Evolutionary conservation across 108 stramenopile genomes (phyloP), one percentile per base, ranked within the genome.

Genomic region (Cyclotella baltica): DNA sequence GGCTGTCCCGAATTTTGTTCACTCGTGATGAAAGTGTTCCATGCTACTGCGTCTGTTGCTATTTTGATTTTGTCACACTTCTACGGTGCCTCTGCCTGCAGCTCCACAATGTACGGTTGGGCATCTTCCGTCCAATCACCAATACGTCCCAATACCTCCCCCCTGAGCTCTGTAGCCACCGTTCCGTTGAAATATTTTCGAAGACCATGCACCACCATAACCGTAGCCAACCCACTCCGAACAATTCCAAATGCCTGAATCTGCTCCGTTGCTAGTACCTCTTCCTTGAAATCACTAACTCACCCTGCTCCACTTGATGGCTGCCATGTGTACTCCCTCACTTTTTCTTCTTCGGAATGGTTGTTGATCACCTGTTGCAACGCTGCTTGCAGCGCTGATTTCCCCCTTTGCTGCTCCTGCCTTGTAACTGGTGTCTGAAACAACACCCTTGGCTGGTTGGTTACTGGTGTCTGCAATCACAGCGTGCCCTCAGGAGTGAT

Each of bases 161-260:
- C 19, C 30, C 19, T 28, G 4, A 61, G 9, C 30, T 61, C 59
- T 6, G 59, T 16, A 16, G 59, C 59, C 5, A 29, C 59, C 5
- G 5, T 15, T 8, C 59, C 59, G 23, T 13, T 9, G 19, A 6
- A 61, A 9, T 31, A 9, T 28, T 9, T 61, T 15, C 25, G 10
- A 9, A n/a, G n/a, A n/a, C 59, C 59, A 11, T 61, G 59, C 5
- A 61, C 59, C 4, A 61, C 10, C 30, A 29, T 61, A 29, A 61
- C 9, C 5, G 30, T 61, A 28, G 59, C 8, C 27, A 19, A 61
- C 13, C 23, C 31, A 5, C 30, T 61, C 29, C 30, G 30, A 15
- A 61, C 59, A 8, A 61, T 5, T 33, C 30, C 59, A 61, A 31
- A 61, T 11, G 10, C 5, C 10, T 11, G 6, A 61, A 61, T 61